Evolutionary conservation across 2,329 filamentous ascomycete species (phyloP), one percentile per base, ranked within the genome.

Genomic region (Cladophialophora yegresii): DNA sequence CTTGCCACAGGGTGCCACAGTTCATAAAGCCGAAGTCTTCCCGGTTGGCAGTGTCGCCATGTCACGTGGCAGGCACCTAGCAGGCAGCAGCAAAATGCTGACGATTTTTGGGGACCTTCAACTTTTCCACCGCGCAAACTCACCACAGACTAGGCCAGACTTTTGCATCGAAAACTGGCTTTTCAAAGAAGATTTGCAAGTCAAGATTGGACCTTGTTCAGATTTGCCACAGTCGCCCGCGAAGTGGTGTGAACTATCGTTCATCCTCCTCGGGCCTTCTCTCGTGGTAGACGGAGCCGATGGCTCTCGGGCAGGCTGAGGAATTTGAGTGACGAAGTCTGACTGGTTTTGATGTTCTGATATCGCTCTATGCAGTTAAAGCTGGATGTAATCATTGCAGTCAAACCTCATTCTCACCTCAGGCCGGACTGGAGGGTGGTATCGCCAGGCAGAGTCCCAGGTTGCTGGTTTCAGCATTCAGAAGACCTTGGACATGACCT

Each of bases 41-140:
- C 47, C 22, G 47, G 13, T 50, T 26, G 47, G 47, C 22, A 22
- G 47, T 50, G 40, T n/a, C n/a, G 40, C n/a, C 8, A 23, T 7
- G 20, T 50, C 47, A 50, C 47, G 47, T 50, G 47, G 20, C 23
- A 50, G 47, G 47, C 47, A 50, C 47, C 20, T 50, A 22, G 20
- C 23, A 50, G 47, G 47, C 47, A 28, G 20, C 47, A 50, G 47
- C 47, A 26, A 12, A 22, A 2, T 26, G 20, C 10, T 23, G 20
- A 7, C 10, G 23, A 16, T 23, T 50, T 22, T 26, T 50, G 47
- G 13, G 20, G 47, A 43, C 36, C 5, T 6, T 43, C 5, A 1
- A 43, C 16, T 43, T 43, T 43, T 43, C 36, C 16, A 20, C 16
- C 1, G 16, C 6, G n/a, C 13, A 16, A 7, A 20, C 2, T 43